Evolutionary conservation across 495 filamentous ascomycete species (phyloP).

Genomic region (Neurospora tetraspora): DNA sequence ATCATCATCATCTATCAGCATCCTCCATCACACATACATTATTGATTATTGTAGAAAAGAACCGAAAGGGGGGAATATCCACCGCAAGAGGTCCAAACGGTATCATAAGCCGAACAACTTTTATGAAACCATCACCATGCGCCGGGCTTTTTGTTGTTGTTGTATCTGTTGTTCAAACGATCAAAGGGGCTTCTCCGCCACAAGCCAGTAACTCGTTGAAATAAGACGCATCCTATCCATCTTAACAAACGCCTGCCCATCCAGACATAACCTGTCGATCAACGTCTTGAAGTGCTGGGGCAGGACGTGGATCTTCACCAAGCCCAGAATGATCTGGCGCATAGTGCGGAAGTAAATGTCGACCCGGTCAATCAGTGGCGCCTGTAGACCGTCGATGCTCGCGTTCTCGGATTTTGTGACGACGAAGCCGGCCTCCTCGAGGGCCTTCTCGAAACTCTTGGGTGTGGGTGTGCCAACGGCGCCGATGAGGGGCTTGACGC

Average conservation of each 20-base stretch:
- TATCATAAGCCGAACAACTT: neutral
- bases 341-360: slow-evolving; percentile 51
- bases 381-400: slow-evolving; percentile 47
- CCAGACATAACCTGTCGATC: slow-evolving; percentile 51
- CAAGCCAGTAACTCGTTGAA: slow-evolving; percentile 51
- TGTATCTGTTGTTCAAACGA: neutral
- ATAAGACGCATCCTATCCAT: slow-evolving; percentile 52
- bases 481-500: slow-evolving; percentile 53
- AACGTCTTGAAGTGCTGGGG: slow-evolving; percentile 53
- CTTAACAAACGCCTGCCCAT: slow-evolving; percentile 52
- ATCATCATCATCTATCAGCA: neutral
- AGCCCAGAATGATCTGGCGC: slow-evolving; percentile 40
- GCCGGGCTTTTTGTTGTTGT: neutral
- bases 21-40: neutral
- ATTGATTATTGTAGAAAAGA: neutral
- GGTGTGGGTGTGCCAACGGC: slow-evolving; percentile 54
- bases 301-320: slow-evolving; percentile 42
- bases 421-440: slow-evolving; percentile 40
- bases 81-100: neutral
- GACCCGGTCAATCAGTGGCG: slow-evolving; percentile 50
- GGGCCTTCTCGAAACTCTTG: slow-evolving; percentile 38
- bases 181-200: slow-evolving; percentile 44
- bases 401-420: slow-evolving; percentile 47
- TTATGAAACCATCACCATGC: neutral
- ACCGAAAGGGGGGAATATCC: neutral